Conservation (phyloP, 108 stramenopile genomes). For the Halocafeteria seosinensis region DNA sequence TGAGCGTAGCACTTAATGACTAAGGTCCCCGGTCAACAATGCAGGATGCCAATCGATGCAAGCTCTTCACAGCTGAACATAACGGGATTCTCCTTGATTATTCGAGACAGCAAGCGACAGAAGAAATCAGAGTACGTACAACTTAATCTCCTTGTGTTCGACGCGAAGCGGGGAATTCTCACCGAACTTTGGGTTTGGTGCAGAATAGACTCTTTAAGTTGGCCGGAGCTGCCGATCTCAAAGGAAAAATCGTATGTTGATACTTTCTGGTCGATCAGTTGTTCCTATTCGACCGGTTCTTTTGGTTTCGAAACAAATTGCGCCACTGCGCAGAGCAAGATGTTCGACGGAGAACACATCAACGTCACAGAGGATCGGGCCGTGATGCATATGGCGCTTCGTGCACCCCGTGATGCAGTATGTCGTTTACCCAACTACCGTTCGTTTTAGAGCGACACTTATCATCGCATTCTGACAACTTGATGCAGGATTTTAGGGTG, state of each 20-base stretch:
- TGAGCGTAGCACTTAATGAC: too few species aligned
- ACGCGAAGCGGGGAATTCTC: too few species aligned
- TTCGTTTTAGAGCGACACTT: too few species aligned
- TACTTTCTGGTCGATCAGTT: too few species aligned
- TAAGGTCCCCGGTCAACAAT: too few species aligned
- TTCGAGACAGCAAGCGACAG: slow-evolving; percentile 75
- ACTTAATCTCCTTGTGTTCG: too few species aligned
- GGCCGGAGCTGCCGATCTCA: slow-evolving; percentile 60
- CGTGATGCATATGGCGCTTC: slow-evolving; percentile 84
- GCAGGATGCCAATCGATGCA: slow-evolving; percentile 10
- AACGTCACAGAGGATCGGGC: slow-evolving; percentile 90
- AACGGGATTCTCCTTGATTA: slow-evolving; percentile 68
- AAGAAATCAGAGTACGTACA: slow-evolving; percentile 70
- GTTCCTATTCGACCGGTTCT: too few species aligned
- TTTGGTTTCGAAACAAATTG: too few species aligned
- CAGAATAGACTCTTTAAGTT: slow-evolving; percentile 54
- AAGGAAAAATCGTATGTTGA: slow-evolving; percentile 40
- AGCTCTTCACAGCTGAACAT: background rate
- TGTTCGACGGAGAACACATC: slow-evolving; percentile 75
- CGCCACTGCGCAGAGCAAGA: slow-evolving; percentile 30
- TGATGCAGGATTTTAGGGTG: slow-evolving; percentile 37
- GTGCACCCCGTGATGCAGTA: slow-evolving; percentile 39
- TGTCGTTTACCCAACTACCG: too few species aligned
- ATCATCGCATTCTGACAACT: too few species aligned
- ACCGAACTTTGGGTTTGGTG: slow-evolving; percentile 19